Evolutionary conservation across 73 alveolate genomes (phyloP).

Genomic region (Symbiodinium natans): DNA sequence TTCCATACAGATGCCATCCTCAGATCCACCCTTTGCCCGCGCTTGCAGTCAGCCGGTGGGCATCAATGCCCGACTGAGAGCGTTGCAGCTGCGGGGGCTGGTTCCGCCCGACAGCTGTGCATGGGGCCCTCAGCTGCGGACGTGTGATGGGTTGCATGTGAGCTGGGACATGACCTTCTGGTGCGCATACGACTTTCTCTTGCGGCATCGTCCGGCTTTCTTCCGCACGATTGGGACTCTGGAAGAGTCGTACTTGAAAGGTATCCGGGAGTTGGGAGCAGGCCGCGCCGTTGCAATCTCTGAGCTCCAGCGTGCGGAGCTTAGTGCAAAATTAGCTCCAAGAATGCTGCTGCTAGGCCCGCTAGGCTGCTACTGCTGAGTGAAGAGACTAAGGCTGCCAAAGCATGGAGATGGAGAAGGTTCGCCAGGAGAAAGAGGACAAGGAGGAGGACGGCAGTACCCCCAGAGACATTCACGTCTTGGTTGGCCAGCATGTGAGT

Average conservation of each 20-base stretch:
- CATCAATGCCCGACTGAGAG: background rate
- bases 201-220: slow-evolving; percentile 77
- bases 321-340: no score
- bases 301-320: slow-evolving; percentile 54
- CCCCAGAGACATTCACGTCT: slow-evolving; percentile 12
- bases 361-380: no score
- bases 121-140: slow-evolving; percentile 25
- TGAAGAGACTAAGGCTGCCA: slow-evolving; percentile 9
- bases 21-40: background rate
- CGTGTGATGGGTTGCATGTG: background rate
- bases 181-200: slow-evolving; percentile 89
- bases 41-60: background rate
- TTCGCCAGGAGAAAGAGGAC: slow-evolving; percentile 45
- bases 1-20: background rate
- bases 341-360: no score
- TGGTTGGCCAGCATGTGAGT: slow-evolving; percentile 91
- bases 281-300: slow-evolving; percentile 70
- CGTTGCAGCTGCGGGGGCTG: slow-evolving; percentile 42
- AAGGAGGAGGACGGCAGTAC: background rate
- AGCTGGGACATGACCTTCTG: slow-evolving; percentile 59
- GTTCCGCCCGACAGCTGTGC: slow-evolving; percentile 33
- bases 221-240: slow-evolving; percentile 73
- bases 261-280: slow-evolving; percentile 32
- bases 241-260: slow-evolving; percentile 74
- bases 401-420: slow-evolving; percentile 85